A percentile compares a stretch with the other conserved stretches of the same genome.
Evolutionary conservation across 306 rosid genomes (phyloP).

Genomic region (Lagenaria siceraria): DNA sequence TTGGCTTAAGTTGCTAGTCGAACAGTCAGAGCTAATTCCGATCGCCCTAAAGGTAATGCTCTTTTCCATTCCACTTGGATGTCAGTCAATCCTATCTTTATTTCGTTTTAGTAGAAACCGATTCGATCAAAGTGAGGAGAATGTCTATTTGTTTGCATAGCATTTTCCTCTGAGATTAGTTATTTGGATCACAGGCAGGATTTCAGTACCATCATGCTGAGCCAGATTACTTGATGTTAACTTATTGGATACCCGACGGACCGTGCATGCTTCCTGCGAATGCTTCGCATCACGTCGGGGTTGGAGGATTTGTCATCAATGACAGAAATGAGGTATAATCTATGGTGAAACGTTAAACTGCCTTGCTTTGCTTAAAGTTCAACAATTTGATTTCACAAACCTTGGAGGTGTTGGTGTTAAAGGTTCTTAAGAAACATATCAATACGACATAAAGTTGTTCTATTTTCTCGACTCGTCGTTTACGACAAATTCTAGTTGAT

Average conservation of each 20-base stretch:
- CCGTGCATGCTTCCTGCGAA: conserved; percentile 90
- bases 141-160: background rate
- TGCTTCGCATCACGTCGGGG: conserved; percentile 94
- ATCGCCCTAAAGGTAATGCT: conserved; percentile 63
- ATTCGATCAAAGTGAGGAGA: background rate
- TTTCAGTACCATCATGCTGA: conserved; percentile 90
- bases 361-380: background rate
- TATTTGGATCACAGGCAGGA: conserved; percentile 59
- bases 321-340: conserved; percentile 55
- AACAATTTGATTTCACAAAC: background rate
- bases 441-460: background rate
- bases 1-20: conserved; percentile 80
- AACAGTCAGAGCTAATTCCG: conserved; percentile 67
- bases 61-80: background rate
- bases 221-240: conserved; percentile 80
- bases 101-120: background rate
- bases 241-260: conserved; percentile 91
- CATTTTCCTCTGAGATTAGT: conserved; percentile 15
- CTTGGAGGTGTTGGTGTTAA: background rate
- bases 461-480: background rate
- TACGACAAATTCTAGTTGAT: background rate
- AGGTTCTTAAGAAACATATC: background rate
- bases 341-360: background rate
- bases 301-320: conserved; percentile 85
- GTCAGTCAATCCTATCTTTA: background rate